phyloP scores from a whole-genome alignment of 179 eudicot species.

The Silene coronaria region DNA sequence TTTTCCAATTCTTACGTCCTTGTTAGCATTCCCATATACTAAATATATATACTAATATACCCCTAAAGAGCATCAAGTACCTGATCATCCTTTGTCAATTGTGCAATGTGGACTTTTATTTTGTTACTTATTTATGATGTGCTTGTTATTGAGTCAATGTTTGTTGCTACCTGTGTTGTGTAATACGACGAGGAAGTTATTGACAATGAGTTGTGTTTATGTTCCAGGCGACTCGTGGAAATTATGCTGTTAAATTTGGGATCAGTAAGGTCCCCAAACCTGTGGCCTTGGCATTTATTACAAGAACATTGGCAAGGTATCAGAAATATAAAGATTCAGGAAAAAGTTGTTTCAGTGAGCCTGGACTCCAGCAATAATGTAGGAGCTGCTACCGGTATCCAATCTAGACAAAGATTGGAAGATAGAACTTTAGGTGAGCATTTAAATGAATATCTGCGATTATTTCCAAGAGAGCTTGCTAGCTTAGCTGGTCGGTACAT shows the following conservation, averaged over 20 bases:
- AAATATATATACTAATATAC: too few relatives aligned
- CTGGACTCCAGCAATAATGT: constrained; percentile 36
- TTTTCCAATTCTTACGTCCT: too few relatives aligned
- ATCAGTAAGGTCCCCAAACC: constrained; percentile 66
- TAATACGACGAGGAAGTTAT: not conserved
- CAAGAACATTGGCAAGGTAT: constrained; percentile 68
- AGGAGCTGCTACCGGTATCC: constrained; percentile 26
- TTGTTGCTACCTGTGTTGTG: not conserved
- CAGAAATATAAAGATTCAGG: constrained; percentile 56
- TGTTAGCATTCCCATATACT: too few relatives aligned
- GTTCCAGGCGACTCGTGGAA: constrained; percentile 68
- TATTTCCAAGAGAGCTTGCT: not conserved
- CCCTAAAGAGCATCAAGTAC: too few relatives aligned
- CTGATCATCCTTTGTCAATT: too few relatives aligned
- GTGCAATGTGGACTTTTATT: too few relatives aligned
- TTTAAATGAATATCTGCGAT: not conserved
- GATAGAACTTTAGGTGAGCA: constrained; percentile 32
- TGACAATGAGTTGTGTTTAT: constrained; percentile 1
- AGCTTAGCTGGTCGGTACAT: not conserved
- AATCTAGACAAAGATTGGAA: constrained; percentile 22
- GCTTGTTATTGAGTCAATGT: not conserved
- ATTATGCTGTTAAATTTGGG: constrained; percentile 55
- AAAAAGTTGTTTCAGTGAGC: constrained; percentile 73
- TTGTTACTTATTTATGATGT: not conserved
- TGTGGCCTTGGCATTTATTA: constrained; percentile 70